Conservation (phyloP, 495 filamentous ascomycete species). For the Penicillium cinerascens region DNA sequence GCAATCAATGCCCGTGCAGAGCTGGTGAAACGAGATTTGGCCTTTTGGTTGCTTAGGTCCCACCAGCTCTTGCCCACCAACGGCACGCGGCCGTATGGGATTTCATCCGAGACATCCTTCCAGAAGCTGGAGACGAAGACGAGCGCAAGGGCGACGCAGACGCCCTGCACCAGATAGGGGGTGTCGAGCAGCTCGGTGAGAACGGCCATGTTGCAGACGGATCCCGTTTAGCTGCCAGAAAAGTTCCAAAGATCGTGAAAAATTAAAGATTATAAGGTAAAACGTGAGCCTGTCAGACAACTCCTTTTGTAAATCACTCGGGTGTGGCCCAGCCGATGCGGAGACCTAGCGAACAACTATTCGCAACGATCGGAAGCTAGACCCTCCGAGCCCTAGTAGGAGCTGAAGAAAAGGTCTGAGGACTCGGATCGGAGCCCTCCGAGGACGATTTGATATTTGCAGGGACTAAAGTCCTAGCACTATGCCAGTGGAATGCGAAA, state of each 20-base stretch:
- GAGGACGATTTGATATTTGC: neutral
- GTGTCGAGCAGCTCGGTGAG: conserved; percentile 22
- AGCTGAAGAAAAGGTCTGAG: neutral
- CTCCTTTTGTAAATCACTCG: neutral
- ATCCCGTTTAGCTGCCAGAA: neutral
- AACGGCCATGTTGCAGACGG: conserved; percentile 20
- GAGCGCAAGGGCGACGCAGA: conserved; percentile 17
- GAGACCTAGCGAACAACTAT: neutral
- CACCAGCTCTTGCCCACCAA: conserved; percentile 29
- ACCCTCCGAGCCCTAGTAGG: neutral
- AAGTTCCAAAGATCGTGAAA: no score
- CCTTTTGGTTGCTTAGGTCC: conserved; percentile 32
- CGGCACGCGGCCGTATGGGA: conserved; percentile 28
- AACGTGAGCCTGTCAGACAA: neutral
- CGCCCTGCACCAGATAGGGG: conserved; percentile 19
- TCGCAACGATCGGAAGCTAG: neutral
- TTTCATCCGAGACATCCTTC: conserved; percentile 25
- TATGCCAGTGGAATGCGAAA: neutral
- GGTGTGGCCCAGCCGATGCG: neutral
- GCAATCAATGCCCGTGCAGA: conserved; percentile 24
- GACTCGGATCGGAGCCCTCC: neutral
- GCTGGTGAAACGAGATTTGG: conserved; percentile 22
- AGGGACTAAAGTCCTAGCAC: neutral
- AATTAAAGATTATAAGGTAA: neutral
- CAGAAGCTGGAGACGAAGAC: conserved; percentile 25